Evolutionary conservation across 345 rosid species (phyloP).

Genomic region (Pistacia vera): DNA sequence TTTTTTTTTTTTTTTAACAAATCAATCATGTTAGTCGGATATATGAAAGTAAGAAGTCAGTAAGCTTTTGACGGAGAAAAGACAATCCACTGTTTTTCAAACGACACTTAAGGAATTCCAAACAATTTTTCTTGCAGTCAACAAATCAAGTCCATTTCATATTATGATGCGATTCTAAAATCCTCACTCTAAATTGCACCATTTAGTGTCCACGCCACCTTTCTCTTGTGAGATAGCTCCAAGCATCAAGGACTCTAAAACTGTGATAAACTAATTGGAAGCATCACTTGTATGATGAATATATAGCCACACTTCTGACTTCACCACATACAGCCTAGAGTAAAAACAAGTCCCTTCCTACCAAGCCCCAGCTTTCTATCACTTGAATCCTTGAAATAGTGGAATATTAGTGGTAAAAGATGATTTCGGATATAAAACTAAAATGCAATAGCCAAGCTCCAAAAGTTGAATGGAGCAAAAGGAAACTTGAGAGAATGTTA

Average conservation of each 20-base stretch:
- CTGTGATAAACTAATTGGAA: neutral
- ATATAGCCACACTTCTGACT: neutral
- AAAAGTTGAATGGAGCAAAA: too few relatives aligned
- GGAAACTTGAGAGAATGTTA: too few relatives aligned
- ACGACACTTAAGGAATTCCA: neutral
- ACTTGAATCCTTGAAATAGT: neutral
- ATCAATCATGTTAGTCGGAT: neutral
- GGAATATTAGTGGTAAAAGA: neutral
- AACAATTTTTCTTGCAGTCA: neutral
- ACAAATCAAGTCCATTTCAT: slow-evolving; percentile 5
- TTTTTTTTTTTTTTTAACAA: too few relatives aligned
- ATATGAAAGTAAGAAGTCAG: neutral
- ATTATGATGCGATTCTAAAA: neutral
- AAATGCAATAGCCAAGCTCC: neutral
- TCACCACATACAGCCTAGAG: neutral
- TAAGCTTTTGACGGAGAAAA: neutral
- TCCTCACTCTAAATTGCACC: neutral
- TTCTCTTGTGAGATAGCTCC: neutral
- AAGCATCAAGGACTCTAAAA: neutral
- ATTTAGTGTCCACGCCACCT: neutral
- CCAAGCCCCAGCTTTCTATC: neutral
- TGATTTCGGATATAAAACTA: neutral
- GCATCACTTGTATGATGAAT: neutral
- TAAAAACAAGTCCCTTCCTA: neutral
- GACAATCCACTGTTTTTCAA: neutral